Base-by-base conservation (phyloP, 1,284 basidiomycete species). In the Marasmius tenuissimus region DNA sequence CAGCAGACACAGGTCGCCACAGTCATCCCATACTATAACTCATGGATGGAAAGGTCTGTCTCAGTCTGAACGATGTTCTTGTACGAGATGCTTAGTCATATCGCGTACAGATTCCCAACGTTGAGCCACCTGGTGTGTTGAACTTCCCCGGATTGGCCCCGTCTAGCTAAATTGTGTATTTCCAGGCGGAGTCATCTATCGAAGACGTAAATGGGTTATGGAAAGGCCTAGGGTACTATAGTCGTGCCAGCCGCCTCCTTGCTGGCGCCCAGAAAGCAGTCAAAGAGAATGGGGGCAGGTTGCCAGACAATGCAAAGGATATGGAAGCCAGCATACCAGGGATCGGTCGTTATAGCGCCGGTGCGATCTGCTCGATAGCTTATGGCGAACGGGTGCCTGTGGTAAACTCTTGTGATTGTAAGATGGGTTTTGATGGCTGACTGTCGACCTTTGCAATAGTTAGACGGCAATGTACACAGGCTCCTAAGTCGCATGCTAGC, bases 1-100 rank as follows among this genome's bases (percentile, higher is more conserved):
- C 97, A 99, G 73, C 97, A 99, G 74, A 98, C 97, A 0, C 95
- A 96, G 71, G 91, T 93, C 27, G 84, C 80, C 3, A 97, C 95
- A 0, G 95, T 96, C 12, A 94, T 96, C 65, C 91, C 91, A 0
- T 97, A 96, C 74, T 97, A 93, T 75, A 88, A 87, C 53, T 82
- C 82, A 45, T 96, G 94, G 94, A 92, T 96, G 81, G 78, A 80
- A 66, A 89, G 81, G 90, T 92, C 67, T 61, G 82, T 77, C 34
- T 92, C 67, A 61, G 82, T 77, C 34, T 22, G 38, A 57, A 47
- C 16, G 65, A 63, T 50, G 49, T 52, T 55, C 56, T 61, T 62
- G 61, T 61, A 22, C 34, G 38, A 14, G 37, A 38, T 22, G 34
- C n/a, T 20, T 49, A 20, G 34, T 55, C 42, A 54, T 35, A 50